phyloP scores from a whole-genome alignment of 1,284 basidiomycete genomes.

The Singerocomus inundabilis region DNA sequence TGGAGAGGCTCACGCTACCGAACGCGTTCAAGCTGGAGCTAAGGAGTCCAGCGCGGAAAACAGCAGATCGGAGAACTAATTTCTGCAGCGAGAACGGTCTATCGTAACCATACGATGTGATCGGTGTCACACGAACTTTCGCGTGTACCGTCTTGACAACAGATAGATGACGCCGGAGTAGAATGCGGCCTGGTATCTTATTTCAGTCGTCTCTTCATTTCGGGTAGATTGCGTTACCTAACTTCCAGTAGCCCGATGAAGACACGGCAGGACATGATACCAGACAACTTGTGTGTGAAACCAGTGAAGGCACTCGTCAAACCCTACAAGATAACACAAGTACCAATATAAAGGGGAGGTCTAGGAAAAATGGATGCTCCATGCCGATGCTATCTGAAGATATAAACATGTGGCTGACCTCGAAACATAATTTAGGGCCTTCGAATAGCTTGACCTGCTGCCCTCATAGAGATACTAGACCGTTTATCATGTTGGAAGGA shows the following conservation, averaged over 20 bases:
- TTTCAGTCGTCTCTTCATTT: background rate
- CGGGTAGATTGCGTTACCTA: background rate
- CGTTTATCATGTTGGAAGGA: slow-evolving; percentile 57
- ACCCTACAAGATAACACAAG: slow-evolving; percentile 64
- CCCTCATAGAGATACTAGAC: background rate
- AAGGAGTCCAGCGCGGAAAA: slow-evolving; percentile 67
- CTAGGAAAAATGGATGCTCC: slow-evolving; percentile 30
- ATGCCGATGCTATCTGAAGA: background rate
- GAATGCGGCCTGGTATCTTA: too few species aligned
- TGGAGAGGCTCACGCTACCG: slow-evolving; percentile 51
- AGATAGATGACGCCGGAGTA: too few species aligned
- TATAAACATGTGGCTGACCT: background rate
- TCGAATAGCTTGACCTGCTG: background rate
- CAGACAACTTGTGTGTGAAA: too few species aligned
- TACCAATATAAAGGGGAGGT: slow-evolving; percentile 61
- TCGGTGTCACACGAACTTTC: slow-evolving; percentile 39
- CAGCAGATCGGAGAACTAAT: slow-evolving; percentile 64
- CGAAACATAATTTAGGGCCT: slow-evolving; percentile 48
- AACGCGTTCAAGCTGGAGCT: slow-evolving; percentile 81
- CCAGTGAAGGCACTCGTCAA: slow-evolving; percentile 58
- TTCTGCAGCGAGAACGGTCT: slow-evolving; percentile 39
- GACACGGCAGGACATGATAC: slow-evolving; percentile 57
- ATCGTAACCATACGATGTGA: background rate
- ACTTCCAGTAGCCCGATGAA: slow-evolving; percentile 66
- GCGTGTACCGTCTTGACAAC: slow-evolving; percentile 53